Evolutionary conservation across 805 yeast species (phyloP).

Genomic region (Starmerella potacharoeniae): DNA sequence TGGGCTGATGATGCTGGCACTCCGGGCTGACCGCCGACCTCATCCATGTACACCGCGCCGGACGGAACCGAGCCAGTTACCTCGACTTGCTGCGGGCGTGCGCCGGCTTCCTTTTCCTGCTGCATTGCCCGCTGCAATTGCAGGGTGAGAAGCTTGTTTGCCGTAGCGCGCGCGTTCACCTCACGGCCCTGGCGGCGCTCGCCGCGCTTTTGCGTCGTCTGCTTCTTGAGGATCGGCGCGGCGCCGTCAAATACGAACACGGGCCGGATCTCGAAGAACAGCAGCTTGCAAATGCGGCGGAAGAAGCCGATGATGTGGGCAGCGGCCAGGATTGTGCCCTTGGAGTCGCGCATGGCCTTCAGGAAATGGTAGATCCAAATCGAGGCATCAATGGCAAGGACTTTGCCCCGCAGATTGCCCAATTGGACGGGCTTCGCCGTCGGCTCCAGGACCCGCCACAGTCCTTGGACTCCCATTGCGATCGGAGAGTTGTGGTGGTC

Average conservation of each 20-base stretch:
- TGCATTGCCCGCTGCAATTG: constrained; percentile 48
- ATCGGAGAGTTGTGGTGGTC: background rate
- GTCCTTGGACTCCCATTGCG: constrained; percentile 85
- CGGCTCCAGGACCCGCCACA: constrained; percentile 88
- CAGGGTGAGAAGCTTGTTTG: constrained; percentile 65
- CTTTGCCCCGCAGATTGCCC: constrained; percentile 67
- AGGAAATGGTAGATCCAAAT: constrained; percentile 97
- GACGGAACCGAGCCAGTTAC: background rate
- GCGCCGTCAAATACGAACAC: constrained; percentile 75
- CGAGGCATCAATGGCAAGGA: constrained; percentile 92
- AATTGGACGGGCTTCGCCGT: constrained; percentile 81
- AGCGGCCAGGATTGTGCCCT: constrained; percentile 63
- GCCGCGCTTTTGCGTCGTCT: constrained; percentile 62
- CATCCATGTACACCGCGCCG: background rate
- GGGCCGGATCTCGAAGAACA: constrained; percentile 68
- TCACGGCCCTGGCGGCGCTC: constrained; percentile 64
- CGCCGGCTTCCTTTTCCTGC: background rate
- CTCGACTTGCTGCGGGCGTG: background rate
- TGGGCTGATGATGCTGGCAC: background rate
- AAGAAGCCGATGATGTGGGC: constrained; percentile 95
- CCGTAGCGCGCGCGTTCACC: constrained; percentile 61
- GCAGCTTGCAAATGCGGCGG: constrained; percentile 77
- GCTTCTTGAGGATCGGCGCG: constrained; percentile 55
- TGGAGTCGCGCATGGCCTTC: constrained; percentile 81
- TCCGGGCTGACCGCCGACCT: constrained; percentile 21